Conservation (phyloP, 2,329 filamentous ascomycete genomes). For the Myrmaecium sp. region DNA sequence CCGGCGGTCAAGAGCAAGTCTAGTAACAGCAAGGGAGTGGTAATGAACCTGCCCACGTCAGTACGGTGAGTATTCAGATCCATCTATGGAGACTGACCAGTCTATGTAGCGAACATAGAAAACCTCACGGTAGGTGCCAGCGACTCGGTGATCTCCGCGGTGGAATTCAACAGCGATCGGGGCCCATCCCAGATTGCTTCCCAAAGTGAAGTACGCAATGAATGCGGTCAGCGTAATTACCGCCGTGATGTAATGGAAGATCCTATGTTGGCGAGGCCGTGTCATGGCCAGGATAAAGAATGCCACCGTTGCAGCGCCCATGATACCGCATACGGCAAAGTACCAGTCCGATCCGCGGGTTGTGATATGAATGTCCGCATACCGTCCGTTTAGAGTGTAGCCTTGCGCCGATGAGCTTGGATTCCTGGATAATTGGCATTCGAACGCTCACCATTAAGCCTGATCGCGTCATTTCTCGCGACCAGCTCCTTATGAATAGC, state of each 20-base stretch:
- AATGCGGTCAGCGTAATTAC: conserved; percentile 40
- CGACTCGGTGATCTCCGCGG: conserved; percentile 25
- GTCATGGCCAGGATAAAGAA: conserved; percentile 36
- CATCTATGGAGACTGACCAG: conserved; percentile 24
- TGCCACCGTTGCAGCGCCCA: conserved; percentile 35
- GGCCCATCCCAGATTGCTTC: conserved; percentile 45
- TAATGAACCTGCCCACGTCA: conserved; percentile 27
- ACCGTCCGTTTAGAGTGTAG: conserved; percentile 27
- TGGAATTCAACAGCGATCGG: conserved; percentile 46
- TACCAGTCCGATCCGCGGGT: conserved; percentile 44
- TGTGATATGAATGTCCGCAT: conserved; percentile 40
- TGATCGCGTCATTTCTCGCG: no score
- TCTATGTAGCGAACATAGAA: conserved; percentile 53
- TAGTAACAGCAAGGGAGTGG: conserved; percentile 45
- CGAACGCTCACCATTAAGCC: no score
- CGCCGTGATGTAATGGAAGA: conserved; percentile 50
- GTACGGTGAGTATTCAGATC: not conserved
- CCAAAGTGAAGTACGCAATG: conserved; percentile 51
- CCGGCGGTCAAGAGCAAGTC: conserved; percentile 47
- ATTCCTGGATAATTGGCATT: not conserved
- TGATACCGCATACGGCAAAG: conserved; percentile 43
- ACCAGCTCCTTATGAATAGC: no score
- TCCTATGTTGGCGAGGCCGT: conserved; percentile 37
- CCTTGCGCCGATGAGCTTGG: no score
- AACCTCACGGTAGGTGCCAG: conserved; percentile 40